phyloP scores from a whole-genome alignment of 2,329 filamentous ascomycete genomes.

The Tolypocladium nubicola region DNA sequence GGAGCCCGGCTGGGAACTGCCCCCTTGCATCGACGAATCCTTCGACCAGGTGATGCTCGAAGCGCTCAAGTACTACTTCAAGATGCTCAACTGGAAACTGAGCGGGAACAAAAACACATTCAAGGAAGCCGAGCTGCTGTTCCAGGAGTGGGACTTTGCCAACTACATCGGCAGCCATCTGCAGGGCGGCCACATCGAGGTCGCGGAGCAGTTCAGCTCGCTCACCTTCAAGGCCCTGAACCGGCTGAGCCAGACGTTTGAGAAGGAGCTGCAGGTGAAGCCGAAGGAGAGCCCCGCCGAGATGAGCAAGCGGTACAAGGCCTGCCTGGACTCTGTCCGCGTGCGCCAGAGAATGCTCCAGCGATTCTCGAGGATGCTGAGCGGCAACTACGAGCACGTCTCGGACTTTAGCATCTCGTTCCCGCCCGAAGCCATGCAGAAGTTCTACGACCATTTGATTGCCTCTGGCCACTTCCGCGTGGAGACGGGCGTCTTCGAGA shows the following conservation, averaged over 20 bases:
- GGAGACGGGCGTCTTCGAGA: slow-evolving; percentile 57
- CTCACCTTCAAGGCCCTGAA: slow-evolving; percentile 88
- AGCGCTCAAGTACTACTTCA: slow-evolving; percentile 95
- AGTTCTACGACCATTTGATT: slow-evolving; percentile 71
- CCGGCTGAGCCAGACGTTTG: slow-evolving; percentile 81
- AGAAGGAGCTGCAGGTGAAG: slow-evolving; percentile 76
- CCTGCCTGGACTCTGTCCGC: slow-evolving; percentile 87
- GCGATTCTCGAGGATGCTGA: slow-evolving; percentile 83
- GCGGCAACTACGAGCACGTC: slow-evolving; percentile 90
- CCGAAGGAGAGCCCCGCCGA: slow-evolving; percentile 75
- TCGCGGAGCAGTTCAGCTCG: slow-evolving; percentile 93
- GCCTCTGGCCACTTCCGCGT: slow-evolving; percentile 82
- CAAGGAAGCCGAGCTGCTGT: slow-evolving; percentile 94
- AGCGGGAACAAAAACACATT: slow-evolving; percentile 98
- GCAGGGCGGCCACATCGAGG: slow-evolving; percentile 90
- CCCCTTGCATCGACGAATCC: slow-evolving; percentile 91
- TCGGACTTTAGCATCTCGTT: slow-evolving; percentile 88
- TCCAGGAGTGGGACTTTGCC: slow-evolving; percentile 96
- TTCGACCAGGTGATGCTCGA: slow-evolving; percentile 90
- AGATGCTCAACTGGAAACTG: slow-evolving; percentile 96
- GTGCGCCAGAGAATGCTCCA: slow-evolving; percentile 94
- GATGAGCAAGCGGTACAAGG: slow-evolving; percentile 96
- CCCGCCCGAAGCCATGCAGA: slow-evolving; percentile 53
- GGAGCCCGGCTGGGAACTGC: slow-evolving; percentile 88
- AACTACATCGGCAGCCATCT: slow-evolving; percentile 87